Percentiles rank a stretch among this genome's conserved stretches.
Conservation (phyloP, 1,284 basidiomycete genomes). For the Moniliophthora roreri region DNA sequence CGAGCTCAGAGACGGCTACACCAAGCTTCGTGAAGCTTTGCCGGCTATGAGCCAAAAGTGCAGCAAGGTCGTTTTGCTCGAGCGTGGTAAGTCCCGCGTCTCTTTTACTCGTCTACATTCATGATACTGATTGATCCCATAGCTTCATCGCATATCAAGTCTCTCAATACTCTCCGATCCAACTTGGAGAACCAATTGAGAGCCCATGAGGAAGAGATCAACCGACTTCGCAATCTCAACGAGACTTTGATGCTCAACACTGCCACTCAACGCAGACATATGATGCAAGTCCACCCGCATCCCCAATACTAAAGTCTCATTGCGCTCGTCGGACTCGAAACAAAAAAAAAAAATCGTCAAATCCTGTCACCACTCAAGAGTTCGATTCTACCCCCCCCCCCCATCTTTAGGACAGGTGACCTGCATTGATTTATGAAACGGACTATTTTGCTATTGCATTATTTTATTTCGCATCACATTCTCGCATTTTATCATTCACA, state of each 20-base stretch:
- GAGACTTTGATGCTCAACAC: conserved; percentile 84
- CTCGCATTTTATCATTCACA: conserved; percentile 9
- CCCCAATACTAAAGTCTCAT: conserved; percentile 35
- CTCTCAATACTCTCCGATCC: conserved; percentile 72
- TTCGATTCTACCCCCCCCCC: conserved; percentile 16
- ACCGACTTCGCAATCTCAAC: conserved; percentile 76
- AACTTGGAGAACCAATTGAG: conserved; percentile 73
- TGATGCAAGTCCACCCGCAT: conserved; percentile 32
- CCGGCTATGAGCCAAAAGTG: conserved; percentile 86
- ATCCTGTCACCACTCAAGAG: conserved; percentile 16
- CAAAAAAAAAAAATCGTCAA: conserved; percentile 11
- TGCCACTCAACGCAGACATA: conserved; percentile 64
- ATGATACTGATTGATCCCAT: conserved; percentile 14
- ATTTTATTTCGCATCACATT: conserved; percentile 1
- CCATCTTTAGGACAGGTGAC: conserved; percentile 16
- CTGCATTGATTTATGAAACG: conserved; percentile 23
- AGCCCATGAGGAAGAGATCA: conserved; percentile 73
- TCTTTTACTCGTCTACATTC: conserved; percentile 8
- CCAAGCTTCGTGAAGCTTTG: conserved; percentile 80
- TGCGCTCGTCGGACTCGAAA: conserved; percentile 6
- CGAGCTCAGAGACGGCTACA: conserved; percentile 85
- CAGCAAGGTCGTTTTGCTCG: conserved; percentile 84
- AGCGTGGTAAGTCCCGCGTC: conserved; percentile 60
- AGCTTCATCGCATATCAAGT: conserved; percentile 79
- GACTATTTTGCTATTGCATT: conserved; percentile 15